Percentiles rank a stretch among this genome's conserved stretches.
These are phyloP conservation scores for Cyclanthera cordifolia DNA, from an alignment of 306 rosid species.

Conservation along the genomic window DNA sequence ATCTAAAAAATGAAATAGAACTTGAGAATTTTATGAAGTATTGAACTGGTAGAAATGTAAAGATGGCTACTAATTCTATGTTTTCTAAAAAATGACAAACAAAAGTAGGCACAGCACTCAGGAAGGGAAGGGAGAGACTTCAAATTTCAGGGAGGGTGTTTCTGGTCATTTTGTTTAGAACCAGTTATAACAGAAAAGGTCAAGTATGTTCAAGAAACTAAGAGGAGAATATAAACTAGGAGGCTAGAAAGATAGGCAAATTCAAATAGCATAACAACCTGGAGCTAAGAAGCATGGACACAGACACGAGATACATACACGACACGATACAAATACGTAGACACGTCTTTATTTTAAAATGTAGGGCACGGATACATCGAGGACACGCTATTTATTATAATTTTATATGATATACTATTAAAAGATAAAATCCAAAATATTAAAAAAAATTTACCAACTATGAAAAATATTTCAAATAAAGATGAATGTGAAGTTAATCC, in stretches of 20 bases:
- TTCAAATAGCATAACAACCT: not conserved
- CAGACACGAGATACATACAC: too few relatives aligned
- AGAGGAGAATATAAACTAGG: not conserved
- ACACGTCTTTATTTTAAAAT: too few relatives aligned
- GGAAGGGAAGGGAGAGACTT: not conserved
- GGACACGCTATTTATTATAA: too few relatives aligned
- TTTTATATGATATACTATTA: too few relatives aligned
- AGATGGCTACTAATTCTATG: not conserved
- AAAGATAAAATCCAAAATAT: too few relatives aligned
- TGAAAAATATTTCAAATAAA: too few relatives aligned
- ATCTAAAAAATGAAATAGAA: constrained; percentile 12
- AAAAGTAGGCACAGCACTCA: not conserved
- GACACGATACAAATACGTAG: too few relatives aligned
- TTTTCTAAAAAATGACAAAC: not conserved
- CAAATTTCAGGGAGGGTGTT: not conserved
- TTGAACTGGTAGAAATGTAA: not conserved
- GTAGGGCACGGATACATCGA: too few relatives aligned
- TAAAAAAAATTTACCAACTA: too few relatives aligned
- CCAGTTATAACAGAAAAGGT: not conserved
- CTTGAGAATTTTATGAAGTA: constrained; percentile 3
- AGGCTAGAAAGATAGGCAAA: not conserved
- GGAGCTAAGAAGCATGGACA: too few relatives aligned
- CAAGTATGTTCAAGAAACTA: not conserved
- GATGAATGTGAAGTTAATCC: too few relatives aligned
- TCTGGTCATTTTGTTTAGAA: not conserved